These are phyloP conservation scores for Fusarium sp. DNA, from an alignment of 2,329 filamentous ascomycete genomes.

Conservation along the genomic window DNA sequence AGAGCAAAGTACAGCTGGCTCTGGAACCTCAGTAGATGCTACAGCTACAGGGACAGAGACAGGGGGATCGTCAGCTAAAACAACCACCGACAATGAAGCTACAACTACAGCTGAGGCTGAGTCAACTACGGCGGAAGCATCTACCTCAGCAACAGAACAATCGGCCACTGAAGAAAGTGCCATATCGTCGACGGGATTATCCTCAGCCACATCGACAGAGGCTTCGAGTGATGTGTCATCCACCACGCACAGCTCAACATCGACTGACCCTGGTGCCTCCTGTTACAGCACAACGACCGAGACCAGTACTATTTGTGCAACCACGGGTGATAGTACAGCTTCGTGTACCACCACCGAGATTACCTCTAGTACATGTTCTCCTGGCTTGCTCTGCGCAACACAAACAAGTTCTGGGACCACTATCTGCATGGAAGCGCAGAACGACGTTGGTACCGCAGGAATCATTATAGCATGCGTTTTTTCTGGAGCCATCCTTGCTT, in stretches of 20 bases:
- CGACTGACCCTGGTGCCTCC: not conserved
- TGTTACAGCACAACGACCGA: not conserved
- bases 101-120: not conserved
- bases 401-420: not conserved
- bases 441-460: conserved; percentile 3
- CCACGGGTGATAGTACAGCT: not conserved
- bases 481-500: not conserved
- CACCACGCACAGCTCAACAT: not conserved
- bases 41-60: not conserved
- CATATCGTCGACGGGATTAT: not conserved
- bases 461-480: conserved; percentile 2
- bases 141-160: not conserved
- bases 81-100: not conserved
- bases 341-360: not conserved
- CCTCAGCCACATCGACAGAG: not conserved
- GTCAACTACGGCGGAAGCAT: not conserved
- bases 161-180: not conserved
- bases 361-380: conserved; percentile 1
- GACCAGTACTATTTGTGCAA: not conserved
- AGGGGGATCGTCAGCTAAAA: not conserved
- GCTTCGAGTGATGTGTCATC: not conserved
- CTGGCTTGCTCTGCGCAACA: not conserved
- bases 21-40: not conserved
- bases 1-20: not conserved
- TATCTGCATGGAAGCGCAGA: conserved; percentile 3